A percentile compares a stretch with the other conserved stretches of the same genome.
phyloP scores from a whole-genome alignment of 441 rosid genomes.

The Omphalea diandra region DNA sequence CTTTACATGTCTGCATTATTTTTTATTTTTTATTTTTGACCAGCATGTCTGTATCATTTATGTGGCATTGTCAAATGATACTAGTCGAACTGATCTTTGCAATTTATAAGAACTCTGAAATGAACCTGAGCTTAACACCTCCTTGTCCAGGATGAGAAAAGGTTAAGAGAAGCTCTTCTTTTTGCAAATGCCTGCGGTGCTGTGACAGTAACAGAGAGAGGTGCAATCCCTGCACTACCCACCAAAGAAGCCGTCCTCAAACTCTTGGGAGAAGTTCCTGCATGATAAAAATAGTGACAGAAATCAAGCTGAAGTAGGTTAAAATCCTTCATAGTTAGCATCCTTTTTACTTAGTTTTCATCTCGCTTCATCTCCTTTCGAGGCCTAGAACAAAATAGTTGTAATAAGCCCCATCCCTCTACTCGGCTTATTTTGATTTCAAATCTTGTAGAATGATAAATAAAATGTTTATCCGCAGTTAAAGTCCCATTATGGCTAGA shows the following conservation, averaged over 20 bases:
- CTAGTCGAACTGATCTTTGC: neutral
- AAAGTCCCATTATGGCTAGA: too few species aligned
- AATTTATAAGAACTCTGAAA: neutral
- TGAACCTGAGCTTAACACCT: neutral
- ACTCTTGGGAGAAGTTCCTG: conserved; percentile 27
- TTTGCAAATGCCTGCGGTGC: conserved; percentile 94
- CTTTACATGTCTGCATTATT: neutral
- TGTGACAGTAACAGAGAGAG: conserved; percentile 78
- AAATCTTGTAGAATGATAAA: conserved; percentile 11
- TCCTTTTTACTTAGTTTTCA: neutral
- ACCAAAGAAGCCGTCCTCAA: conserved; percentile 61
- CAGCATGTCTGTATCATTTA: too few species aligned
- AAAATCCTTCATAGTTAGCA: neutral
- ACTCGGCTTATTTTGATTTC: neutral
- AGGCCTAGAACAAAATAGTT: neutral
- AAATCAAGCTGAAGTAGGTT: conserved; percentile 6
- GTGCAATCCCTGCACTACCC: conserved; percentile 92
- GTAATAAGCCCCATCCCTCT: neutral
- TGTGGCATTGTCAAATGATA: neutral
- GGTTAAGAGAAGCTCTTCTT: conserved; percentile 66
- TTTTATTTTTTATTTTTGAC: too few species aligned
- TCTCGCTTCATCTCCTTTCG: neutral
- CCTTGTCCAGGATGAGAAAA: conserved; percentile 67
- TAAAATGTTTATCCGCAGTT: neutral
- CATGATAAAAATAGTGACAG: conserved; percentile 11